phyloP scores from a whole-genome alignment of 2,329 filamentous ascomycete genomes.

The Beauveria brongniartii region DNA sequence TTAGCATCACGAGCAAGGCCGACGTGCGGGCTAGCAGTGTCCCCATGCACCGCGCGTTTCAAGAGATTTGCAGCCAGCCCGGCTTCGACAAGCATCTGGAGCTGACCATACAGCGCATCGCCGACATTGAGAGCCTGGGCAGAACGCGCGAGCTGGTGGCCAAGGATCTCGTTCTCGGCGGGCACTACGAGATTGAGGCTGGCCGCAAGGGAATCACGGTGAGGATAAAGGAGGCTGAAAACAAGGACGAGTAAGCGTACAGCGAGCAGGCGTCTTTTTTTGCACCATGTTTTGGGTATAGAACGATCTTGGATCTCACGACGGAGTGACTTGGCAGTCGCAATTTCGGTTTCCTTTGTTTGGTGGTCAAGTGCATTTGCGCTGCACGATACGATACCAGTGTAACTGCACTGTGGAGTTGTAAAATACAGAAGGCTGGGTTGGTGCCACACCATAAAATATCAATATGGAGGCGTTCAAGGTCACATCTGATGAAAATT shows the following conservation, averaged over 20 bases:
- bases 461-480: neutral
- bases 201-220: slow-evolving; percentile 33
- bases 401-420: neutral
- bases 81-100: slow-evolving; percentile 80
- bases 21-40: slow-evolving; percentile 89
- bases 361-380: neutral
- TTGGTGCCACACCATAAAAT: neutral
- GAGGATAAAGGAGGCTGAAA: slow-evolving; percentile 29
- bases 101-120: slow-evolving; percentile 74
- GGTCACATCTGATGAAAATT: neutral
- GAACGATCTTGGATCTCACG: neutral
- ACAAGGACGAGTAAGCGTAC: slow-evolving; percentile 27
- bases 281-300: neutral
- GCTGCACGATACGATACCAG: neutral
- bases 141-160: slow-evolving; percentile 91
- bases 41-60: slow-evolving; percentile 91
- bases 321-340: neutral
- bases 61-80: slow-evolving; percentile 65
- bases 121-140: slow-evolving; percentile 87
- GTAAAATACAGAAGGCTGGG: neutral
- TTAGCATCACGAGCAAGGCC: slow-evolving; percentile 82
- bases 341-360: neutral
- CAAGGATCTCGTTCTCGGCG: slow-evolving; percentile 83
- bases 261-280: neutral
- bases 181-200: slow-evolving; percentile 61